Base-by-base conservation (phyloP, 2,329 filamentous ascomycete genomes). In the Hymenoscyphus salicellus region DNA sequence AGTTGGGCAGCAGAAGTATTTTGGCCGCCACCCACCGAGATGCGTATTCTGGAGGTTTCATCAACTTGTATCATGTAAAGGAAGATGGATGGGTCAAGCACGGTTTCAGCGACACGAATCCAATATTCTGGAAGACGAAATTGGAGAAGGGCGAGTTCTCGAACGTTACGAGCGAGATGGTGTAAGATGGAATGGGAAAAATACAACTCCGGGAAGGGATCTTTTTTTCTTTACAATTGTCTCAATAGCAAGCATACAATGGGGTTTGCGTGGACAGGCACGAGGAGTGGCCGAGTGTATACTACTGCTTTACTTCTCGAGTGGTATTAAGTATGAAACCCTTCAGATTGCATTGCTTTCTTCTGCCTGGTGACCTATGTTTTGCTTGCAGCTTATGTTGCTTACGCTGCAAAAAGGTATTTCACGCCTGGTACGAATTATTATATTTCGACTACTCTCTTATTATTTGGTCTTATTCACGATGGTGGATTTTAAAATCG, bases 61-160 rank as follows among this genome's bases (percentile, higher is more conserved):
- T 99, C 85, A 99, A 99, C 82, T 78, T 98, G 76, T 99, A 99
- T 81, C 95, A 99, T 76, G 93, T 99, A 77, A 97, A 97, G 88
- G 94, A 99, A 83, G 90, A 93, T 20, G 95, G 95, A 73, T 99
- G 95, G 95, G 93, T 96, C 75, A 97, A 96, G 86, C 94, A 98
- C 77, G 95, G 95, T 68, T 99, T 99, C 85, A 93, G 84, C 76
- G 95, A 99, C 79, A 98, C 94, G 73, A 97, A 98, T 83, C 94
- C 94, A 55, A 96, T 98, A 77, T 99, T 99, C 89, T 99, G 95
- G 95, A 90, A 96, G 84, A 97, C 93, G 59, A 99, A 99, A 88
- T 81, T 99, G 75, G 90, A 97, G 79, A 96, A 96, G 87, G 93
- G 93, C 79, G 95, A 99, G 83, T 99, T 99, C 79, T 94, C 74